Evolutionary conservation across 225 moss, liverwort and hornwort genomes (phyloP).

Genomic region (Climacium dendroides): DNA sequence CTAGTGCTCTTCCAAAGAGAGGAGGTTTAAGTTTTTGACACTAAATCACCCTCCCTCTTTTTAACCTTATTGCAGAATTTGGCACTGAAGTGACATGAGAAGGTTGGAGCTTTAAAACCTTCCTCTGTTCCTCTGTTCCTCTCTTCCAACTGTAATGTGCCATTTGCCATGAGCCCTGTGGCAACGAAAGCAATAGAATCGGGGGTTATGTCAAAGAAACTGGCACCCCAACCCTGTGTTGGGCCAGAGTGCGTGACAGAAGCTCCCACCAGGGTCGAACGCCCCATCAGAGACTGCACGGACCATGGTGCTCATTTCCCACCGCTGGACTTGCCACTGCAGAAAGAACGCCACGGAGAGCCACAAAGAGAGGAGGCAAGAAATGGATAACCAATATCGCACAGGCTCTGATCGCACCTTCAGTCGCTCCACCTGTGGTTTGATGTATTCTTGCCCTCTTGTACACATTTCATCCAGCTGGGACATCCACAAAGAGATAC

Average conservation of each 20-base stretch:
- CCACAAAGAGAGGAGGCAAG: slow-evolving; percentile 2
- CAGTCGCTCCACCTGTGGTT: background rate
- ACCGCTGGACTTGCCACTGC: background rate
- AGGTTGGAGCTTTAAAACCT: background rate
- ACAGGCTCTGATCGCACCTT: background rate
- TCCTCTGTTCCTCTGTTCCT: background rate
- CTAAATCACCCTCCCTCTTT: background rate
- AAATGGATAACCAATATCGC: background rate
- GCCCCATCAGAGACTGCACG: background rate
- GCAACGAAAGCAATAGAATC: background rate
- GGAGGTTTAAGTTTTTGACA: background rate
- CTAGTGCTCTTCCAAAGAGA: background rate
- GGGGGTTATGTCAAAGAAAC: background rate
- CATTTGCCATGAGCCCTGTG: too few relatives aligned
- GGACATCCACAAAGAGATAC: background rate
- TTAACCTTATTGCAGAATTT: background rate
- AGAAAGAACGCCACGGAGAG: slow-evolving; percentile 1
- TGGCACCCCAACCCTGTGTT: background rate
- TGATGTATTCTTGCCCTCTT: background rate
- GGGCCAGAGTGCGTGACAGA: background rate
- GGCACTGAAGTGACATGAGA: background rate
- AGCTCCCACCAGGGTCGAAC: background rate
- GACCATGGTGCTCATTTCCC: background rate
- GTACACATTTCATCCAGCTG: background rate
- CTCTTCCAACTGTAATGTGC: too few relatives aligned